Evolutionary conservation across 192 early-diverging fungal species (phyloP).

Genomic region (Coemansia reversa): DNA sequence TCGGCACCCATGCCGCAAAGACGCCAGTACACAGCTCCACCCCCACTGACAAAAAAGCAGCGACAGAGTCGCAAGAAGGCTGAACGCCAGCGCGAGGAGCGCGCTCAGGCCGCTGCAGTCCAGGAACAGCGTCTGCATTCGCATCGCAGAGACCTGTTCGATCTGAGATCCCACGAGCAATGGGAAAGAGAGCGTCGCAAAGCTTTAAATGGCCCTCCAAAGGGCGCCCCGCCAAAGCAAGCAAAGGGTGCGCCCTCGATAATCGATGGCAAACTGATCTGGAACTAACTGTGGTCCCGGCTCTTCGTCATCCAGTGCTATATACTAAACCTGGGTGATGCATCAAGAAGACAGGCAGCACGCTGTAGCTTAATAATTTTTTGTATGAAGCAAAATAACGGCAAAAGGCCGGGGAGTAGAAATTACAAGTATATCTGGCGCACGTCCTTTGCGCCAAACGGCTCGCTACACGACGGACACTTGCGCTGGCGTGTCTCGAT

Average conservation of each 20-base stretch:
- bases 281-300: slow-evolving; percentile 15
- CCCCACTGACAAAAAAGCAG: slow-evolving; percentile 62
- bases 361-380: not conserved
- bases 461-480: slow-evolving; percentile 86
- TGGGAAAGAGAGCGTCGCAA: slow-evolving; percentile 33
- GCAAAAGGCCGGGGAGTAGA: not conserved
- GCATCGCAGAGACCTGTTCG: slow-evolving; percentile 57
- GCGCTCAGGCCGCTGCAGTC: slow-evolving; percentile 45
- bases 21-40: slow-evolving; percentile 6
- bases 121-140: slow-evolving; percentile 60
- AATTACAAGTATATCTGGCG: slow-evolving; percentile 74
- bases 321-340: no score
- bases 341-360: no score
- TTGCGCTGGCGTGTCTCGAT: slow-evolving; percentile 87
- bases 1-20: slow-evolving; percentile 2
- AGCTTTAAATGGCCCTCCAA: not conserved
- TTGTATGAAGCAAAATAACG: not conserved
- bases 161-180: slow-evolving; percentile 40
- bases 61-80: slow-evolving; percentile 60
- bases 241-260: slow-evolving; percentile 14
- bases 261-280: slow-evolving; percentile 42
- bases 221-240: slow-evolving; percentile 9
- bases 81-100: slow-evolving; percentile 59
- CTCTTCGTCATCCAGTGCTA: not conserved
- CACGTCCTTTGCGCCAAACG: slow-evolving; percentile 82